Percentiles rank a stretch among this genome's conserved stretches.
phyloP scores from a whole-genome alignment of 108 stramenopile genomes.

The Heterococcus sp. region DNA sequence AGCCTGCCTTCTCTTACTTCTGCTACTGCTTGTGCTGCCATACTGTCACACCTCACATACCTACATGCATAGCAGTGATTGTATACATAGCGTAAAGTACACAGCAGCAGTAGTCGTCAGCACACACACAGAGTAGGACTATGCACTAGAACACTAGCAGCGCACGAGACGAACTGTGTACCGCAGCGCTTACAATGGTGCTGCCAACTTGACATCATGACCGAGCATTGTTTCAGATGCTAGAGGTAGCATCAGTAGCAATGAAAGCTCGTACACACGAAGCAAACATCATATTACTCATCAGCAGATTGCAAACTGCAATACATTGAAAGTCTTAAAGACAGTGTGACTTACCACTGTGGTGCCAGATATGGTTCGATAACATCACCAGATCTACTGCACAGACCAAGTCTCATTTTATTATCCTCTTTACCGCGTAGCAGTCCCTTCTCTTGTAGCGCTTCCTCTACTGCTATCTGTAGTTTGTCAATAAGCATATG shows the following conservation, averaged over 20 bases:
- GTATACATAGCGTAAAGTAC: too few relatives aligned
- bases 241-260: neutral
- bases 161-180: too few relatives aligned
- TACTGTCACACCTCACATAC: slow-evolving; percentile 82
- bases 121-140: too few relatives aligned
- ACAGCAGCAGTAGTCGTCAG: too few relatives aligned
- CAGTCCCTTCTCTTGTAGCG: slow-evolving; percentile 85
- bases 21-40: slow-evolving; percentile 87
- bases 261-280: neutral
- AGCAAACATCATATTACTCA: neutral
- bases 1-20: slow-evolving; percentile 91
- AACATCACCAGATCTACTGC: slow-evolving; percentile 94
- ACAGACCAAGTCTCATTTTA: slow-evolving; percentile 92
- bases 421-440: slow-evolving; percentile 88
- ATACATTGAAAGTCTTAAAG: neutral
- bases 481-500: too few relatives aligned
- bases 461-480: slow-evolving; percentile 77
- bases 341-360: slow-evolving; percentile 77
- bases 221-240: neutral
- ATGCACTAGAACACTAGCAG: too few relatives aligned
- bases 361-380: slow-evolving; percentile 98
- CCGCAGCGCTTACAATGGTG: too few relatives aligned
- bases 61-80: too few relatives aligned
- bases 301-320: neutral
- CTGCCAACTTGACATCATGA: too few relatives aligned